Evolutionary conservation across 495 filamentous ascomycete genomes (phyloP).

Genomic region (Penicillium silybi): DNA sequence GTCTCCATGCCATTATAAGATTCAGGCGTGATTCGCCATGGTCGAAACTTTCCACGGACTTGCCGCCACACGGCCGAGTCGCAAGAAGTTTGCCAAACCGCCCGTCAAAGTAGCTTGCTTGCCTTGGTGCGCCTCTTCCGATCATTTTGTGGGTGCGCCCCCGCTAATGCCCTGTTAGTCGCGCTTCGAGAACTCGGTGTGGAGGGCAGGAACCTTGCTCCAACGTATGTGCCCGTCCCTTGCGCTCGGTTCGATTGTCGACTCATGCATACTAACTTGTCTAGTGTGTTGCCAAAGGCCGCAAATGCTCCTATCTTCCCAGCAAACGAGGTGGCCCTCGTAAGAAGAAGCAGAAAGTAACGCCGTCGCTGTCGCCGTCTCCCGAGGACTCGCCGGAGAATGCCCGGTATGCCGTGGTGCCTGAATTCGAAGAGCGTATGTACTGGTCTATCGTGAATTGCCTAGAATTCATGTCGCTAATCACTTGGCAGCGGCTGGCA

Average conservation of each 20-base stretch:
- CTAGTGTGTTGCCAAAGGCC: constrained; percentile 51
- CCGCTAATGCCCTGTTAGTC: constrained; percentile 29
- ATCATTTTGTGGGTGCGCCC: background rate
- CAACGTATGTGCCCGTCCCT: constrained; percentile 41
- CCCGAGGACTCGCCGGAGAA: constrained; percentile 23
- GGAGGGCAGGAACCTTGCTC: constrained; percentile 54
- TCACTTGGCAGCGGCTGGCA: constrained; percentile 22
- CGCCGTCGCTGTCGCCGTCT: constrained; percentile 18
- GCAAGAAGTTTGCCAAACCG: constrained; percentile 51
- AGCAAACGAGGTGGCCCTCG: constrained; percentile 56
- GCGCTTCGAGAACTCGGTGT: constrained; percentile 55
- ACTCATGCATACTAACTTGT: background rate
- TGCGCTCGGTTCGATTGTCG: background rate
- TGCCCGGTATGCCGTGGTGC: constrained; percentile 14
- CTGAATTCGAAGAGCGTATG: constrained; percentile 38
- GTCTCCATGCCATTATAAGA: constrained; percentile 6
- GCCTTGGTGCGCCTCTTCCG: constrained; percentile 43
- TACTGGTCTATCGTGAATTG: background rate
- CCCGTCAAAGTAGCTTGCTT: constrained; percentile 63
- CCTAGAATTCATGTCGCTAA: constrained; percentile 8
- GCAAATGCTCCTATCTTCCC: constrained; percentile 52
- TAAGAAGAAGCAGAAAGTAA: constrained; percentile 38
- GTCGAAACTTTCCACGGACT: constrained; percentile 16
- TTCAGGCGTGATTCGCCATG: constrained; percentile 29
- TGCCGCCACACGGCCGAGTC: constrained; percentile 24